Percentiles rank a stretch among this genome's conserved stretches.
Conservation (phyloP, 2,329 filamentous ascomycete species). For the Colletotrichum lentis region DNA sequence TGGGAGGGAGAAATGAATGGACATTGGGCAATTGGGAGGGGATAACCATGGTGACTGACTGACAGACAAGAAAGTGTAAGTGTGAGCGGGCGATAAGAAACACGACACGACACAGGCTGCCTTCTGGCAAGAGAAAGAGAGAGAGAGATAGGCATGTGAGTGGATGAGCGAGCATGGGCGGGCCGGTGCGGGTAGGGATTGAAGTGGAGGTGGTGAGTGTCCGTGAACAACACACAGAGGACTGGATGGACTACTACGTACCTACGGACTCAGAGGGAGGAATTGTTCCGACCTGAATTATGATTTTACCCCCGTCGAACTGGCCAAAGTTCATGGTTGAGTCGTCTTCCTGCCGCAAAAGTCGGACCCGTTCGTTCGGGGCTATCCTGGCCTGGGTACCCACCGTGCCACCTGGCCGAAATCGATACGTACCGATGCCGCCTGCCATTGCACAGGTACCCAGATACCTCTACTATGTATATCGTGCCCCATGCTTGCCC, state of each 20-base stretch:
- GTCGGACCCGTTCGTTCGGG: conserved; percentile 24
- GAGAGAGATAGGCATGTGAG: conserved; percentile 37
- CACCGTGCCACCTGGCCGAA: not conserved
- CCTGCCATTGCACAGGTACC: conserved; percentile 15
- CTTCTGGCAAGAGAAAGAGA: not conserved
- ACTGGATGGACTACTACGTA: no score
- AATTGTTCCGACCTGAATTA: conserved; percentile 6
- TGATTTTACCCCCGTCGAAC: not conserved
- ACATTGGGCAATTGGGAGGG: conserved; percentile 9
- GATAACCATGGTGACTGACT: conserved; percentile 35
- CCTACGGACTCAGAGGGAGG: not conserved
- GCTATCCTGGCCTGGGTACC: conserved; percentile 15
- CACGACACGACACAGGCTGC: conserved; percentile 27
- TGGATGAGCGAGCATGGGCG: conserved; percentile 29
- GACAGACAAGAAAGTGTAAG: conserved; percentile 33
- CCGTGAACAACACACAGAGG: not conserved
- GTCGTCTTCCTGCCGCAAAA: not conserved
- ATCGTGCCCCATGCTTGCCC: conserved; percentile 31
- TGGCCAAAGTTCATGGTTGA: not conserved
- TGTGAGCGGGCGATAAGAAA: conserved; percentile 35
- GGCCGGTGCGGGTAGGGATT: conserved; percentile 7
- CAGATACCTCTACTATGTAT: not conserved
- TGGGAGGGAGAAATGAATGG: conserved; percentile 19
- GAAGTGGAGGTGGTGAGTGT: conserved; percentile 16
- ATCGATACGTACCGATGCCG: conserved; percentile 21